Evolutionary conservation across 352 stramenopile species (phyloP), one percentile per base, ranked within the genome.

Genomic region (Globisporangium splendens): DNA sequence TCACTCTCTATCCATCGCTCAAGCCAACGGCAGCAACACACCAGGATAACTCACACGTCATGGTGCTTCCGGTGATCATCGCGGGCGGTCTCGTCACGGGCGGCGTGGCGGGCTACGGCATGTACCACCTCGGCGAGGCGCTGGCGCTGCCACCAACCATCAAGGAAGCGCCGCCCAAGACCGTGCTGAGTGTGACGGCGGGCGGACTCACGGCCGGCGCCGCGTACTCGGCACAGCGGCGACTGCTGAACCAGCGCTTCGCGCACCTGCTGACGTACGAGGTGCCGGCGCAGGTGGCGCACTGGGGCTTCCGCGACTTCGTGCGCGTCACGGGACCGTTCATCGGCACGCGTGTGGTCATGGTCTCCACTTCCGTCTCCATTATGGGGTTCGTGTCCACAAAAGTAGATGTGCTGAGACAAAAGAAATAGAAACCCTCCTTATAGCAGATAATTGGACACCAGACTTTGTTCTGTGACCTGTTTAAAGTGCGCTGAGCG

Each of bases 61-160:
- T 88, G 77, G 76, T 91, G 48, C 73, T 91, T 8, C 82, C 82
- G 21, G 65, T 89, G 50, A 78, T 89, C 53, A 79, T 91, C 68
- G 69, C 77, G 15, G 75, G 77, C 28, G 82, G 70, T 8, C 44
- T 76, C 3, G 69, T 80, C 35, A 46, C 69, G 14, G 77, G 79
- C 15, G 67, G 66, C 31, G 64, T 72, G 13, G 85, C 75, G 15
- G 76, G 63, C 38, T 91, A 91, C 63, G 61, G 69, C 44, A 89
- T 89, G 79, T 91, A 87, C 66, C 77, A 88, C 49, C 41, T 62
- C 20, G 82, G 82, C n/a, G 73, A 73, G 44, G 43, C 55, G 28
- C 51, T 88, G 28, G 82, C 76, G 7, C 62, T 88, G 39, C 77
- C 74, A 0, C 24, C 72, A 1, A 57, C 46, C 18, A 46, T 48